A percentile compares a stretch with the other conserved stretches of the same genome.
phyloP scores from a whole-genome alignment of 176 grass and related monocot genomes.

The Musa schizocarpa region DNA sequence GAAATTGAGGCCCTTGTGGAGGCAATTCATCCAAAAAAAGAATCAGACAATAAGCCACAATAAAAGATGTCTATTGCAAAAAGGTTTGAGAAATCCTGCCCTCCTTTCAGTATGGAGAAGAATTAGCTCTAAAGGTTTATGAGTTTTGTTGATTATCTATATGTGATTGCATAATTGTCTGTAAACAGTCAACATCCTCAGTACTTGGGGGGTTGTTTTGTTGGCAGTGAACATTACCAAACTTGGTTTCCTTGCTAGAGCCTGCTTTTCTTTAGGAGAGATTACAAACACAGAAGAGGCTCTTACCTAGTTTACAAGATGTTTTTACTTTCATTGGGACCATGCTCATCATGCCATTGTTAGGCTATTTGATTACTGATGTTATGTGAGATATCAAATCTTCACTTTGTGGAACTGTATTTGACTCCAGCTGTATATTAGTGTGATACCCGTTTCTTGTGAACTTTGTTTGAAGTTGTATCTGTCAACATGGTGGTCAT shows the following conservation, averaged over 20 bases:
- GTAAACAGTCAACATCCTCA: background rate
- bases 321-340: background rate
- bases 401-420: no score
- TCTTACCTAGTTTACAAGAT: background rate
- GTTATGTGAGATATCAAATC: no score
- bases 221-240: background rate
- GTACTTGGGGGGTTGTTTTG: background rate
- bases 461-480: no score
- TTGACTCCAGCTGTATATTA: no score
- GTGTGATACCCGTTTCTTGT: no score
- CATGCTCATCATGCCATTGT: no score
- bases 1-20: conserved; percentile 48
- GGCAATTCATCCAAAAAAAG: conserved; percentile 44
- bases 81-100: background rate
- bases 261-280: no score
- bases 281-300: no score
- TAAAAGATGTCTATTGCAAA: conserved; percentile 16
- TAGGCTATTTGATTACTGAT: no score
- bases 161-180: background rate
- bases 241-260: background rate
- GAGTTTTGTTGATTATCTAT: background rate
- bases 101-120: background rate
- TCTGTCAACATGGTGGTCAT: no score
- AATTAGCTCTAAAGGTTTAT: background rate
- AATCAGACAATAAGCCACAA: conserved; percentile 28